Evolutionary conservation across 2,329 filamentous ascomycete species (phyloP), one percentile per base, ranked within the genome.

Genomic region (Pestalotiopsis sp.): DNA sequence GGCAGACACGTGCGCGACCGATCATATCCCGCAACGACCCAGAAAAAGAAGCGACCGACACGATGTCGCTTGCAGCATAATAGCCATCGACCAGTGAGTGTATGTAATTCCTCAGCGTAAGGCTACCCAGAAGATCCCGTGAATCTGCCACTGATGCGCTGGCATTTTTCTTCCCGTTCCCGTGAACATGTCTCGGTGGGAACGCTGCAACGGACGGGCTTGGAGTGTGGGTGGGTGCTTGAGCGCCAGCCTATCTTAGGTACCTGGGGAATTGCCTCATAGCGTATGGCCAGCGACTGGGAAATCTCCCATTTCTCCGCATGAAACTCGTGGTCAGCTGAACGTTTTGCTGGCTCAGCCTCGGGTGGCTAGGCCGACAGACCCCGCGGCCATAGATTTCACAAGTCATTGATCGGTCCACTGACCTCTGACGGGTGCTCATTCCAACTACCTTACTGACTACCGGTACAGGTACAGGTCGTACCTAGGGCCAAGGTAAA

Each of bases 291-390:
- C 22, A 35, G 10, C 22, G 26, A 35, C 22, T 22, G 38, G 35
- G 38, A 48, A 52, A n/a, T 52, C 20, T 63, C 66, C 67, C 61
- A 61, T 60, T 70, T 66, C 71, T 73, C 71, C 70, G 72, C 71
- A 72, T 73, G 68, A 67, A 68, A 68, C 20, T 58, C 60, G 58
- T 69, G 72, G 68, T 74, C 73, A 75, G 72, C 73, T 73, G 73
- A 71, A 68, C 70, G 52, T 57, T 67, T 73, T 73, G 72, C 70
- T 67, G 44, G 60, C 61, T 66, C 64, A 66, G 67, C 59, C 65
- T 67, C 48, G 57, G 58, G 65, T 62, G 64, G 55, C 64, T 66
- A 58, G 64, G 64, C 55, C 55, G 55, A 40, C 13, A n/a, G 10
- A 40, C 52, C 64, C 52, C 52, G 35, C 52, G 44, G 60, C 39